Evolutionary conservation across 192 early-diverging fungal genomes (phyloP).

Genomic region (Physocladia obscura): DNA sequence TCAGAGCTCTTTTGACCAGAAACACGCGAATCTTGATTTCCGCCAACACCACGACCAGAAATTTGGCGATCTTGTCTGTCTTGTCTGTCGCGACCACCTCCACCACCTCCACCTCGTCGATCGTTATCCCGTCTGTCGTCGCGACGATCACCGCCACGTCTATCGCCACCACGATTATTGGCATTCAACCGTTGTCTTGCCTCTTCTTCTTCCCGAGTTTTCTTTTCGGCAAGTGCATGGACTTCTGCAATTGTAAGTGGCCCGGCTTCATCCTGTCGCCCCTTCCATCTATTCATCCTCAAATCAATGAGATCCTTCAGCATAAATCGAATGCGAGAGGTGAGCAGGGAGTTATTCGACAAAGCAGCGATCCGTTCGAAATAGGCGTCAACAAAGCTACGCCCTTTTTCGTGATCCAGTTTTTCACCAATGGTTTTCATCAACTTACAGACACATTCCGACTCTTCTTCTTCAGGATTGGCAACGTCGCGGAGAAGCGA

Average conservation of each 20-base stretch:
- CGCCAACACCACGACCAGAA: neutral
- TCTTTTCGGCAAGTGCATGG: constrained; percentile 67
- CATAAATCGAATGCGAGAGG: constrained; percentile 92
- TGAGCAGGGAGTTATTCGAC: constrained; percentile 63
- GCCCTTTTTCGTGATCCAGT: constrained; percentile 66
- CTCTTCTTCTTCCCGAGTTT: constrained; percentile 73
- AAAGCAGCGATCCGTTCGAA: constrained; percentile 82
- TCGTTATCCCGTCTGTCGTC: constrained; percentile 50
- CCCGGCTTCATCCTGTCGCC: constrained; percentile 59
- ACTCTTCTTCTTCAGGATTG: constrained; percentile 91
- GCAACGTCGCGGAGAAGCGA: constrained; percentile 71
- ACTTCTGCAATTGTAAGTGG: constrained; percentile 93
- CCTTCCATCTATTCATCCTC: constrained; percentile 75
- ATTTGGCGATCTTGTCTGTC: constrained; percentile 19
- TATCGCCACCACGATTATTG: constrained; percentile 53
- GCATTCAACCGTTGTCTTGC: constrained; percentile 63
- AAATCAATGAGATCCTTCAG: constrained; percentile 85
- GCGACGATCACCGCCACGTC: constrained; percentile 27
- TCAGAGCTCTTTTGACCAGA: neutral
- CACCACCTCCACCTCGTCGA: constrained; percentile 57
- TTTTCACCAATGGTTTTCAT: constrained; percentile 83
- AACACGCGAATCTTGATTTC: neutral
- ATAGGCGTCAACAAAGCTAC: constrained; percentile 76
- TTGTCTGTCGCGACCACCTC: constrained; percentile 46
- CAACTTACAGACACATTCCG: constrained; percentile 90